These are phyloP conservation scores for Pseudozyma sp. DNA, from an alignment of 1,284 basidiomycete genomes.

Conservation along the genomic window DNA sequence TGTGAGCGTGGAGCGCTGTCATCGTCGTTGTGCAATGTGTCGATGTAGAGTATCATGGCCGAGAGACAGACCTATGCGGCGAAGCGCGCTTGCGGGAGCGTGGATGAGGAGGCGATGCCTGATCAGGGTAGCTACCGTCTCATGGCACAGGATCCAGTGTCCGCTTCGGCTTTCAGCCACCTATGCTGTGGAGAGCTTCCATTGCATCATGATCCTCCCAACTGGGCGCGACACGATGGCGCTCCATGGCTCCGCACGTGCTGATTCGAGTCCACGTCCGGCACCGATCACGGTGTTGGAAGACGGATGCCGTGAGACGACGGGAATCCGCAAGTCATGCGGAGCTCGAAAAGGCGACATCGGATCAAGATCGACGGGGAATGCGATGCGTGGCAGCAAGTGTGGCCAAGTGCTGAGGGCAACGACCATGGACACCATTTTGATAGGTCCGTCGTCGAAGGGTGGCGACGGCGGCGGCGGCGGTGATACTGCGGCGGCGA, in stretches of 20 bases:
- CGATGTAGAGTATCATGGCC: not conserved
- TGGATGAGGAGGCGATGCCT: not conserved
- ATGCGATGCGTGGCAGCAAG: too few relatives aligned
- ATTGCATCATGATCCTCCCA: not conserved
- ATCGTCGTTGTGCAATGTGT: slow-evolving; percentile 4
- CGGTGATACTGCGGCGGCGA: too few relatives aligned
- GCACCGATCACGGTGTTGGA: too few relatives aligned
- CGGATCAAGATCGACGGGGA: too few relatives aligned
- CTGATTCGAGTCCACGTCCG: too few relatives aligned
- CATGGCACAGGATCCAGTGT: slow-evolving; percentile 14
- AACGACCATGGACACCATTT: too few relatives aligned
- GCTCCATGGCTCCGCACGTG: slow-evolving; percentile 14
- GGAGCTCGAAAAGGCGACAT: too few relatives aligned
- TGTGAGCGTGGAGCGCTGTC: not conserved
- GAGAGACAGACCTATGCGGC: not conserved
- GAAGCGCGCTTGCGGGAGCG: not conserved
- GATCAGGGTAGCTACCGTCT: slow-evolving; percentile 7
- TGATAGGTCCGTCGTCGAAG: too few relatives aligned
- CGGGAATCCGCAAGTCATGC: too few relatives aligned
- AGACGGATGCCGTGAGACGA: too few relatives aligned
- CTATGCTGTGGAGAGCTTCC: slow-evolving; percentile 6
- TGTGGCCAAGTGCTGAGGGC: too few relatives aligned
- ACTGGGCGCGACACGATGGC: slow-evolving; percentile 2
- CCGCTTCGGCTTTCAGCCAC: not conserved
- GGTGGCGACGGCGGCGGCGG: too few relatives aligned